Base-by-base conservation (phyloP, 2,329 filamentous ascomycete genomes). In the Claviceps purpurea region DNA sequence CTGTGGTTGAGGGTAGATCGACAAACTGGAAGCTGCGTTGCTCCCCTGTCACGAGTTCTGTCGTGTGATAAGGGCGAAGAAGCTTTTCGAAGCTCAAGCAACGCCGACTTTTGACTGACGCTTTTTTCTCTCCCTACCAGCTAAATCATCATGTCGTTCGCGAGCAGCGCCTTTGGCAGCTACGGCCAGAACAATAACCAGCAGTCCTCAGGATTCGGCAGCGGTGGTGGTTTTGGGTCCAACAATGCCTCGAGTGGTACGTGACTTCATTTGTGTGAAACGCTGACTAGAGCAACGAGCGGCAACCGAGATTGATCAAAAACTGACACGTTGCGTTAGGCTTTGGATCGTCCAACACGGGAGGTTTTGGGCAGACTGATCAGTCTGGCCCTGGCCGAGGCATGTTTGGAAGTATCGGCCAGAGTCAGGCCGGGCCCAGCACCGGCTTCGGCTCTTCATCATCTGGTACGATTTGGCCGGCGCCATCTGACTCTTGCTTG, bases 201-300 rank as follows among this genome's bases (percentile, higher is more conserved):
- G 44, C 50, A 53, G 50, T 59, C 64, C 22, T 60, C 57, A 49
- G 71, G 69, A 22, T 85, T 85, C 66, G 77, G 78, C 58, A 77
- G 78, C 58, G 79, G 79, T 59, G 77, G 78, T 59, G 79, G 79
- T 45, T 83, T 79, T 54, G 76, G 76, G 41, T 50, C 68, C 52
- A 70, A 64, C 54, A 69, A 63, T 55, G 68, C 67, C 52, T 67
- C 63, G 56, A 63, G 73, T 68, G 77, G 80, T 83, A 79, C 64
- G 77, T 74, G 60, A 55, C 8, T 50, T 42, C 37, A 37, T 51
- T 49, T 53, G 45, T 38, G 48, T 24, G 16, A n/a, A 3, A 37
- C 34, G 26, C n/a, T 14, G 16, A 22, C 14, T n/a, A 20, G 14
- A 40, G 3, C 34, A 10, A 44, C 50, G 46, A 22, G 47, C 59